Evolutionary conservation across 2,329 filamentous ascomycete genomes (phyloP).

Genomic region (Fusarium sp.): DNA sequence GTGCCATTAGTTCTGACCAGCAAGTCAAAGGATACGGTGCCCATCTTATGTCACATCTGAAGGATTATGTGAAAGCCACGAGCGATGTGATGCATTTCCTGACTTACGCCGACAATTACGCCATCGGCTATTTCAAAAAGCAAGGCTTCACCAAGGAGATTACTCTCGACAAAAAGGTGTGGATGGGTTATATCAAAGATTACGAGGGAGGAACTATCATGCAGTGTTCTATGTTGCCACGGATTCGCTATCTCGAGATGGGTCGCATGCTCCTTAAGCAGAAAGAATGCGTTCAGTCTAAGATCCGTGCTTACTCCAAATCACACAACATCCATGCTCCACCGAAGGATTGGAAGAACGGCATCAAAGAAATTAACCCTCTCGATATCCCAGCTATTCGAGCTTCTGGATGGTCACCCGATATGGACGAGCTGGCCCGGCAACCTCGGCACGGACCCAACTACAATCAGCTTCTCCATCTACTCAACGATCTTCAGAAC

Average conservation of each 20-base stretch:
- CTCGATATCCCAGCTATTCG: constrained; percentile 89
- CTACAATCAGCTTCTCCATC: constrained; percentile 91
- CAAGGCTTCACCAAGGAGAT: constrained; percentile 99
- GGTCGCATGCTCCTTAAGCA: constrained; percentile 97
- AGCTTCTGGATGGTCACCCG: constrained; percentile 92
- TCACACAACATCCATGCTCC: constrained; percentile 89
- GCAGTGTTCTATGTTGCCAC: constrained; percentile 98
- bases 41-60: constrained; percentile 97
- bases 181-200: constrained; percentile 99
- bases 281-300: constrained; percentile 93
- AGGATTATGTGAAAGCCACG: constrained; percentile 97
- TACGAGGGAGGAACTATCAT: constrained; percentile 99
- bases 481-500: constrained; percentile 96
- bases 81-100: constrained; percentile 98
- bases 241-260: constrained; percentile 92
- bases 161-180: constrained; percentile 86
- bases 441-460: constrained; percentile 96
- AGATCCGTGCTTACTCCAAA: constrained; percentile 91
- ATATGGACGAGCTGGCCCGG: constrained; percentile 97
- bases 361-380: constrained; percentile 81
- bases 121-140: constrained; percentile 99
- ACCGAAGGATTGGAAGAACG: constrained; percentile 87
- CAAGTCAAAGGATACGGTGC: constrained; percentile 99
- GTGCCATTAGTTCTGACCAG: constrained; percentile 96
- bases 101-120: constrained; percentile 98